Evolutionary conservation across 2,329 filamentous ascomycete genomes (phyloP), one percentile per base, ranked within the genome.

Genomic region (Davidsoniella virescens): DNA sequence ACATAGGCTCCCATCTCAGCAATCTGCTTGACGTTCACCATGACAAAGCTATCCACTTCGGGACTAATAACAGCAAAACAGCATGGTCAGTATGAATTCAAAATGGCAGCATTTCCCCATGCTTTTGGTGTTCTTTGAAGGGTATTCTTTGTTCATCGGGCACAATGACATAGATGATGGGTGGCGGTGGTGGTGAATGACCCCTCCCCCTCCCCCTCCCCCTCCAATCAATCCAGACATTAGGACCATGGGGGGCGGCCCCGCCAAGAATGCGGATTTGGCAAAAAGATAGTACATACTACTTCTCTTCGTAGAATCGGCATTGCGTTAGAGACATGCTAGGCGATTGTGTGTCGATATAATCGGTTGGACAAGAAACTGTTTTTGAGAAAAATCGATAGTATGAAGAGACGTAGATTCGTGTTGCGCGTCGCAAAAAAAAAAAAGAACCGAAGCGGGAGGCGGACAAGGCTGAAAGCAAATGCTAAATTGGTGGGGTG

Each of bases 11-110:
- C 92, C 93, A 98, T 98, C 70, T 98, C 93, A 67, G 92, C 92
- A 65, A 98, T 98, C 84, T 92, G 87, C 78, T 94, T 94, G 62
- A 96, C 92, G 69, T 96, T 98, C 66, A 98, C 92, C 92, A 98
- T 98, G 65, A 98, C 93, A 70, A 95, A 96, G 75, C 87, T 94
- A 71, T 98, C 92, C 65, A 98, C 90, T 76, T 96, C 92, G 53
- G 87, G 87, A 64, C 52, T 54, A 44, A 39, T 6, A 53, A 37
- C 12, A 47, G 18, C 17, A 50, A 39, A 33, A 54, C 40, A 41
- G 14, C 17, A 45, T 53, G 45, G 49, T 54, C 44, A 51, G 51
- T 36, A 53, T 36, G 14, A 42, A 12, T 44, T 41, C 47, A 41
- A 42, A 23, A 36, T 17, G 37, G 39, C 47, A 33, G 38, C 38